Evolutionary conservation across 371 early-diverging fungal genomes (phyloP).

Genomic region (Entomophthora muscae): DNA sequence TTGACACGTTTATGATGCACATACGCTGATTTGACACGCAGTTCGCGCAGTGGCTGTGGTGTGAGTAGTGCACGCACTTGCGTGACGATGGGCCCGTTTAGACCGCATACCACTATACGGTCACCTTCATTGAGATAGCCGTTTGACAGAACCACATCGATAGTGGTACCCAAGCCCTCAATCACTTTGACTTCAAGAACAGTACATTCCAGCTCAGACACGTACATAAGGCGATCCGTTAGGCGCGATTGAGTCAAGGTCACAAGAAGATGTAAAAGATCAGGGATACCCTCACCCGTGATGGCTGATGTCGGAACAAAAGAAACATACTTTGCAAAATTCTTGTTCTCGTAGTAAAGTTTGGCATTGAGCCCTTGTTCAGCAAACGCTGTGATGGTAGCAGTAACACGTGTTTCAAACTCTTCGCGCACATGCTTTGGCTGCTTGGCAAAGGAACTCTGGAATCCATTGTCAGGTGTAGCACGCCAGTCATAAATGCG

Average conservation of each 20-base stretch:
- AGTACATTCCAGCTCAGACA: slow-evolving; percentile 94
- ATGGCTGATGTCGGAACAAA: slow-evolving; percentile 98
- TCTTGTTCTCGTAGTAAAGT: slow-evolving; percentile 93
- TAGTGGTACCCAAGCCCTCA: slow-evolving; percentile 98
- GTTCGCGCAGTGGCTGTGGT: slow-evolving; percentile 97
- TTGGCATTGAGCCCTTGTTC: slow-evolving; percentile 95
- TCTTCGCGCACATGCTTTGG: slow-evolving; percentile 56
- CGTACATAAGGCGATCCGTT: slow-evolving; percentile 90
- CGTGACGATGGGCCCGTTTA: slow-evolving; percentile 95
- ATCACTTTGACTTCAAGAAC: slow-evolving; percentile 99
- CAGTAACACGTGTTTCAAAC: slow-evolving; percentile 72
- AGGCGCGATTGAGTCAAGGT: slow-evolving; percentile 90
- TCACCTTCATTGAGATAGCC: slow-evolving; percentile 97
- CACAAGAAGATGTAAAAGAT: slow-evolving; percentile 87
- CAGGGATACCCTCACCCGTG: slow-evolving; percentile 99
- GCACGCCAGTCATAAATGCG: slow-evolving; percentile 95
- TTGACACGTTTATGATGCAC: slow-evolving; percentile 93
- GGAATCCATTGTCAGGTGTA: slow-evolving; percentile 64
- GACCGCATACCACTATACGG: slow-evolving; percentile 90
- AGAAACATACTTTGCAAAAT: slow-evolving; percentile 90
- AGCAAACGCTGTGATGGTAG: slow-evolving; percentile 80
- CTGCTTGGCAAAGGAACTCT: slow-evolving; percentile 67
- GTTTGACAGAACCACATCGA: slow-evolving; percentile 98
- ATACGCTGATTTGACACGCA: slow-evolving; percentile 94
- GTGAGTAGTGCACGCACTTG: slow-evolving; percentile 90